Conservation (phyloP, 2,329 filamentous ascomycete genomes). For the Calonectria montana region DNA sequence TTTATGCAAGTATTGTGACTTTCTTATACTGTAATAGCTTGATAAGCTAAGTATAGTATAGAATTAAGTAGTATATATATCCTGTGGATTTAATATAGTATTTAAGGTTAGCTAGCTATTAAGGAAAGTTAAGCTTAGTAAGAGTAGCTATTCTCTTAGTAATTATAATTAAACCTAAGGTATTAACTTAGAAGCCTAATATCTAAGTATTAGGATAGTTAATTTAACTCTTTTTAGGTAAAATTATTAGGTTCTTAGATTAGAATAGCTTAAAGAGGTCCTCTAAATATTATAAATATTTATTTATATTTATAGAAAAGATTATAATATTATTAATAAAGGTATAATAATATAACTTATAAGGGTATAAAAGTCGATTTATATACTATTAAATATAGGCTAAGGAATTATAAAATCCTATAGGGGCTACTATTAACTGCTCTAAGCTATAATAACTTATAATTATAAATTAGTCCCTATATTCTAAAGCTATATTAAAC, state of each 20-base stretch:
- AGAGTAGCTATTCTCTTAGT: not conserved
- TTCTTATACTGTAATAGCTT: not conserved
- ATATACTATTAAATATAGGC: not conserved
- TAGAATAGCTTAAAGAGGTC: not conserved
- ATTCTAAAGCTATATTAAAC: not conserved
- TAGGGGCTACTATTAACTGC: not conserved
- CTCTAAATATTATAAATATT: not conserved
- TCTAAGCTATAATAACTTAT: not conserved
- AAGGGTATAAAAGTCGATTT: not conserved
- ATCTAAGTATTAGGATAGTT: not conserved
- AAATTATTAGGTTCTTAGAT: not conserved
- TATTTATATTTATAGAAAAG: not conserved
- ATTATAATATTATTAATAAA: not conserved
- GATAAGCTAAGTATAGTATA: not conserved
- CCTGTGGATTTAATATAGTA: not conserved
- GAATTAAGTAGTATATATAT: not conserved
- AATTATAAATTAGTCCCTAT: not conserved
- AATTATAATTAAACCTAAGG: not conserved
- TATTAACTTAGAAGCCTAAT: not conserved
- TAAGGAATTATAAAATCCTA: not conserved
- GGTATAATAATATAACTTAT: not conserved
- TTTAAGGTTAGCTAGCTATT: not conserved
- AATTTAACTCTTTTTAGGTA: not conserved
- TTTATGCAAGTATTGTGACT: not conserved
- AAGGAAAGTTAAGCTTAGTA: not conserved